Conservation (phyloP, 257 asterid species). For the Salvia splendens region DNA sequence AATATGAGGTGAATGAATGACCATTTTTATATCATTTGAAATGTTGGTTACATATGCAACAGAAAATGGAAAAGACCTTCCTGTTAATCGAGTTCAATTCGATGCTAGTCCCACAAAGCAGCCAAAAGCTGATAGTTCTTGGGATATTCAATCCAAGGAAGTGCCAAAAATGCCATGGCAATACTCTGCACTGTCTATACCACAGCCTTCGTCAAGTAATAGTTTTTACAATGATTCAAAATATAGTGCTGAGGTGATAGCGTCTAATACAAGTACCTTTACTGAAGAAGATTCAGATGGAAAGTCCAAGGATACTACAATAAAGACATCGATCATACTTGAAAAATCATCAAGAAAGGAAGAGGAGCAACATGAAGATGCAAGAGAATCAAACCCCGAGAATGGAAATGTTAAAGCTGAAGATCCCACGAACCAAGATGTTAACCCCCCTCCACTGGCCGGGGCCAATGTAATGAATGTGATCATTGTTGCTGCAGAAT, state of each 20-base stretch:
- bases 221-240: constrained; percentile 26
- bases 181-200: constrained; percentile 34
- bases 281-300: constrained; percentile 34
- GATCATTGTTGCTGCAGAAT: constrained; percentile 79
- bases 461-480: constrained; percentile 89
- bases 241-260: constrained; percentile 21
- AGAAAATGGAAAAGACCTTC: constrained; percentile 41
- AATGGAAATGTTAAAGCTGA: constrained; percentile 36
- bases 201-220: constrained; percentile 34
- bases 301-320: constrained; percentile 26
- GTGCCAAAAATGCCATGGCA: constrained; percentile 36
- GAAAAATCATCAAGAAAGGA: constrained; percentile 36
- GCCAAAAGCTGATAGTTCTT: constrained; percentile 31
- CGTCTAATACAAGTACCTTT: constrained; percentile 32
- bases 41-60: constrained; percentile 38
- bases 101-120: constrained; percentile 33
- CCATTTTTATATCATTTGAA: constrained; percentile 30
- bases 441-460: constrained; percentile 83
- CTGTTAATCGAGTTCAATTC: constrained; percentile 31
- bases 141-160: constrained; percentile 35
- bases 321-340: constrained; percentile 35
- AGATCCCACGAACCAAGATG: constrained; percentile 48
- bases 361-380: constrained; percentile 39
- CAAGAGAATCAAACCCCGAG: constrained; percentile 39
- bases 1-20: constrained; percentile 31